A percentile compares a stretch with the other conserved stretches of the same genome.
phyloP scores from a whole-genome alignment of 2,329 filamentous ascomycete species.

The Podosphaera xanthii region DNA sequence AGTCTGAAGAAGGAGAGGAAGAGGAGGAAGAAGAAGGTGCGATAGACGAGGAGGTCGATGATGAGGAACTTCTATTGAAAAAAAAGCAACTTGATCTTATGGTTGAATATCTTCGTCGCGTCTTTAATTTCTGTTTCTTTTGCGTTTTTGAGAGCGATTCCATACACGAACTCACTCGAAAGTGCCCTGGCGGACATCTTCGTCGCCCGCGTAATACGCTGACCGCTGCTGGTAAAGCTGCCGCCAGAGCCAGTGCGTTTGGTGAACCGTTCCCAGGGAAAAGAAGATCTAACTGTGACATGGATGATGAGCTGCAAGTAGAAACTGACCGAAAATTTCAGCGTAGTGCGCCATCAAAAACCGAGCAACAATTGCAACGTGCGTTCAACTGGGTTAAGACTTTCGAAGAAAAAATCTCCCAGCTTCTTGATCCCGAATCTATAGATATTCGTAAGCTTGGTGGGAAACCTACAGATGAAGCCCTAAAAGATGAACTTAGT shows the following conservation, averaged over 20 bases:
- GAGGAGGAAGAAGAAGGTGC: slow-evolving; percentile 41
- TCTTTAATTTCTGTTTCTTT: slow-evolving; percentile 99
- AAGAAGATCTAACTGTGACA: slow-evolving; percentile 40
- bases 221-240: slow-evolving; percentile 59
- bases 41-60: slow-evolving; percentile 59
- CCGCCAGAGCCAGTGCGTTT: slow-evolving; percentile 62
- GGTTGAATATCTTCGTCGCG: slow-evolving; percentile 86
- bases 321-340: slow-evolving; percentile 52
- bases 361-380: slow-evolving; percentile 75
- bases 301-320: slow-evolving; percentile 25
- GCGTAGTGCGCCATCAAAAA: slow-evolving; percentile 37
- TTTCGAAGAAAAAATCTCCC: slow-evolving; percentile 87
- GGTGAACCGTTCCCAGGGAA: slow-evolving; percentile 69
- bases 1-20: slow-evolving; percentile 57
- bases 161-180: slow-evolving; percentile 81
- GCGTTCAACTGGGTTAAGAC: slow-evolving; percentile 99
- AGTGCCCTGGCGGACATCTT: slow-evolving; percentile 93
- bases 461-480: slow-evolving; percentile 68
- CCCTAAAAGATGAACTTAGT: slow-evolving; percentile 59
- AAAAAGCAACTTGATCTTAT: slow-evolving; percentile 94
- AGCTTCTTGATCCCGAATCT: slow-evolving; percentile 74
- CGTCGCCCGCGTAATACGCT: slow-evolving; percentile 73
- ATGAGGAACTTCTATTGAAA: slow-evolving; percentile 70
- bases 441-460: slow-evolving; percentile 79
- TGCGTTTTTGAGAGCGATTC: slow-evolving; percentile 98